Evolutionary conservation across 2,329 filamentous ascomycete species (phyloP).

Genomic region (Pleochaeta shiraiana): DNA sequence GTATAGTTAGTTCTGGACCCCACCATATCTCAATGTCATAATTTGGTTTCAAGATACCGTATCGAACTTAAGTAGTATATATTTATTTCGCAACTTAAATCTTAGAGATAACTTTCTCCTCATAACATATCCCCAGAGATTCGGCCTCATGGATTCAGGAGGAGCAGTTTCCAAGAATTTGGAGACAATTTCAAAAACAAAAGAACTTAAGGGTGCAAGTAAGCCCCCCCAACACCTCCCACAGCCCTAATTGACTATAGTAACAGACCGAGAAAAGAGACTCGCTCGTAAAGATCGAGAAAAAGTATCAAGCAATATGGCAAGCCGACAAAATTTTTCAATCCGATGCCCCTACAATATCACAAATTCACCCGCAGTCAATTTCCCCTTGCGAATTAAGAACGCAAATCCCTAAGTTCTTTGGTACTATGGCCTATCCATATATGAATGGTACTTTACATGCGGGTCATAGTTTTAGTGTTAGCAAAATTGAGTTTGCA

Average conservation of each 20-base stretch:
- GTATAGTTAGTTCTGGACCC: too few species aligned
- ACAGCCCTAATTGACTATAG: conserved; percentile 6
- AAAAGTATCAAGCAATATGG: conserved; percentile 83
- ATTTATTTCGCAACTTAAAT: too few species aligned
- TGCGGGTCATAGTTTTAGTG: conserved; percentile 80
- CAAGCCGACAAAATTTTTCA: conserved; percentile 60
- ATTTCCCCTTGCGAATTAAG: conserved; percentile 55
- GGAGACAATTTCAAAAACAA: conserved; percentile 31
- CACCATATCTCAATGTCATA: too few species aligned
- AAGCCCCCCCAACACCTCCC: conserved; percentile 9
- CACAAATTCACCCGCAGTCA: conserved; percentile 55
- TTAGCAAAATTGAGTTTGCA: conserved; percentile 83
- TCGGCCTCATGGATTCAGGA: conserved; percentile 26
- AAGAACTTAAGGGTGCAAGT: conserved; percentile 35
- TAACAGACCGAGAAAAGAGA: conserved; percentile 67
- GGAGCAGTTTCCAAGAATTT: conserved; percentile 25
- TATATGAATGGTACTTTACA: conserved; percentile 83
- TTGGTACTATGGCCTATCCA: conserved; percentile 54
- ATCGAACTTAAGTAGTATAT: too few species aligned
- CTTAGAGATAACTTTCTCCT: too few species aligned
- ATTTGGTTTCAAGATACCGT: too few species aligned
- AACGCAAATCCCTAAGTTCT: conserved; percentile 74
- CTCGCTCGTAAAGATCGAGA: conserved; percentile 60
- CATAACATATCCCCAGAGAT: too few species aligned
- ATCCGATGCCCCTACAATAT: conserved; percentile 57